A percentile compares a stretch with the other conserved stretches of the same genome.
Evolutionary conservation across 2,329 filamentous ascomycete genomes (phyloP).

Genomic region (Bipolaris victoriae): DNA sequence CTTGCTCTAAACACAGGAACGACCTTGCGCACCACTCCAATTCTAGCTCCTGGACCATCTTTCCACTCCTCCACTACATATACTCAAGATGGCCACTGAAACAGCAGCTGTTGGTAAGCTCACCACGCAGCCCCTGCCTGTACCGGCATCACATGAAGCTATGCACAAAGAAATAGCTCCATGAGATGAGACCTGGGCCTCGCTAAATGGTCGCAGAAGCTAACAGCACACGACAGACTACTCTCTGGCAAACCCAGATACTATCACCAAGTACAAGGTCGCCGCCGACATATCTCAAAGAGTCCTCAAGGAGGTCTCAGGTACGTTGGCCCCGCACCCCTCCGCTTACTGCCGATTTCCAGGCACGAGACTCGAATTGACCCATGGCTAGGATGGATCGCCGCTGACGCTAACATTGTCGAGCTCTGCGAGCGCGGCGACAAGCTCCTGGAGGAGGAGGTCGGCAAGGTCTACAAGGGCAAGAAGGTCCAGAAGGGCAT

Average conservation of each 20-base stretch:
- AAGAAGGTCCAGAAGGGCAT: slow-evolving; percentile 97
- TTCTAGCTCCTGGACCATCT: slow-evolving; percentile 31
- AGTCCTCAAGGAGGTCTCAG: slow-evolving; percentile 83
- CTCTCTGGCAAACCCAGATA: slow-evolving; percentile 88
- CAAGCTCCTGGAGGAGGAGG: slow-evolving; percentile 90
- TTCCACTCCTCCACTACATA: slow-evolving; percentile 26
- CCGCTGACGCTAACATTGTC: slow-evolving; percentile 89
- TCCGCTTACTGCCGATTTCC: slow-evolving; percentile 1
- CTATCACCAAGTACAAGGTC: slow-evolving; percentile 98
- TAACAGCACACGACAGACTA: slow-evolving; percentile 67
- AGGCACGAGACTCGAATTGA: slow-evolving; percentile 31
- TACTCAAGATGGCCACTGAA: slow-evolving; percentile 45
- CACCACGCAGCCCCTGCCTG: background rate
- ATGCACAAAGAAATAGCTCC: slow-evolving; percentile 7
- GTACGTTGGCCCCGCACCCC: slow-evolving; percentile 46
- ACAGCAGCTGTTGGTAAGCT: slow-evolving; percentile 40
- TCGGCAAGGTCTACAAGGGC: slow-evolving; percentile 95
- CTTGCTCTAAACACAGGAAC: slow-evolving; percentile 42
- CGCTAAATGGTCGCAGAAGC: slow-evolving; percentile 31
- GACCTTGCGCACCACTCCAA: slow-evolving; percentile 31
- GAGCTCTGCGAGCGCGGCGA: slow-evolving; percentile 95
- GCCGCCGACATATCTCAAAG: slow-evolving; percentile 94
- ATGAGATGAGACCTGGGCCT: slow-evolving; percentile 12
- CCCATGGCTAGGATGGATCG: slow-evolving; percentile 64
- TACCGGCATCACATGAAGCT: background rate